These are phyloP conservation scores for Peribolospora kevripleyi DNA, from an alignment of 768 basidiomycete species.

Conservation along the genomic window DNA sequence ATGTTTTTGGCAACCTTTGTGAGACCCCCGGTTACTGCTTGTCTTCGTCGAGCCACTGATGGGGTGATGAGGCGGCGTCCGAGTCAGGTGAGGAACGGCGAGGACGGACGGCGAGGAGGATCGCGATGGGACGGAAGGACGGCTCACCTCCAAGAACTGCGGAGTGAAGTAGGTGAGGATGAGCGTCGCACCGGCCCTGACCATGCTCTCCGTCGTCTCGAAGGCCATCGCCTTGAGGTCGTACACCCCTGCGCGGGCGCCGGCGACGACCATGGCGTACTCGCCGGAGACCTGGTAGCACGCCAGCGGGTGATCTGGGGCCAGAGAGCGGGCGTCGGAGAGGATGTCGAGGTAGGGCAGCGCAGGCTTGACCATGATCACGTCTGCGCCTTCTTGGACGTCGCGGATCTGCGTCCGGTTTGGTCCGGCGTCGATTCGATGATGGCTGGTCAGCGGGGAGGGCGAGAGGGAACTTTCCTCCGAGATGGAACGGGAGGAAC, in stretches of 20 bases:
- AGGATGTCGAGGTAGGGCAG: slow-evolving; percentile 93
- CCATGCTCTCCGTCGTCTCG: slow-evolving; percentile 71
- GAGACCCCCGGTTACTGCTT: neutral
- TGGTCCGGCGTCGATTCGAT: neutral
- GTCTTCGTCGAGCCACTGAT: slow-evolving; percentile 11
- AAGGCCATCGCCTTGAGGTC: slow-evolving; percentile 80
- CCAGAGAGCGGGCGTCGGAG: slow-evolving; percentile 48
- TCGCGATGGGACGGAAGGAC: no score
- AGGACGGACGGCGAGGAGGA: no score
- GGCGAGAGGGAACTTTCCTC: neutral
- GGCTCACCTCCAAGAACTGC: slow-evolving; percentile 45
- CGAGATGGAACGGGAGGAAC: neutral
- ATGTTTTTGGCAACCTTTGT: no score
- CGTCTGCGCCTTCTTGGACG: slow-evolving; percentile 72
- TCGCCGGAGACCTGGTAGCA: slow-evolving; percentile 88
- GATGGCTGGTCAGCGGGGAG: neutral
- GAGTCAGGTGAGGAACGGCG: no score
- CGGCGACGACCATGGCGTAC: slow-evolving; percentile 89
- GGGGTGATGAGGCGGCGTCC: no score
- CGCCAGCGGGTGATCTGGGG: slow-evolving; percentile 72
- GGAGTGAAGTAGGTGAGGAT: slow-evolving; percentile 93
- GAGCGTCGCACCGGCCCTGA: slow-evolving; percentile 78
- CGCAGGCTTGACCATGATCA: slow-evolving; percentile 96
- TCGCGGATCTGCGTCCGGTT: slow-evolving; percentile 45
- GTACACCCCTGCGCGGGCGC: slow-evolving; percentile 81